Evolutionary conservation across 2,329 filamentous ascomycete species (phyloP), one percentile per base, ranked within the genome.

Genomic region (Alternaria incomplexa): DNA sequence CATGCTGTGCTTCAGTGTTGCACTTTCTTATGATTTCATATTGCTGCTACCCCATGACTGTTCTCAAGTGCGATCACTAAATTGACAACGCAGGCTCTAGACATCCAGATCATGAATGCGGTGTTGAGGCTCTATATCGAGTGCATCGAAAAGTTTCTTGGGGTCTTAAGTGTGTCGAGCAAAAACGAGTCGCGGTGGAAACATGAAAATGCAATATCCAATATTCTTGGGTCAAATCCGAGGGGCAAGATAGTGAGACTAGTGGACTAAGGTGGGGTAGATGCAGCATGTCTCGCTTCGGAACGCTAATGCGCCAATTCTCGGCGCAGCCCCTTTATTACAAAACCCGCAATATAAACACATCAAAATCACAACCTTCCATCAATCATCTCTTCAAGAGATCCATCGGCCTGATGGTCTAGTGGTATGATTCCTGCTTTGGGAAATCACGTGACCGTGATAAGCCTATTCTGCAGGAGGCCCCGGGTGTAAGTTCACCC

Each of bases 391-490:
- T 60, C 56, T 46, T 7, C 22, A 20, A 57, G 43, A 48, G 45
- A 20, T n/a, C 43, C 13, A 52, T 13, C 43, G 61, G 56, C 61
- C 61, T 63, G 61, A 63, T 61, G 56, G 61, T 60, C 70, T 73
- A 73, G 70, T 71, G 68, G 70, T 71, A 73, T 68, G 70, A 73
- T 73, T 70, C 70, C 67, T 71, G 70, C 70, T 73, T 73, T 71
- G 69, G 62, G 32, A 36, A 36, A 32, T 32, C 32, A 36, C 32
- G 32, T 36, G 32, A 36, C 7, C 6, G 32, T 36, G 32, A 32
- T 36, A 36, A n/a, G 32, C 32, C 62, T 66, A 66, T 63, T 69
- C 66, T 73, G 70, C 70, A 71, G 66, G 70, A 73, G 73, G 71
- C 66, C 71, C 71, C 73, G 71, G 68, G 71, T 74, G 67, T 69